phyloP scores from a whole-genome alignment of 1,284 basidiomycete genomes.

The Tilletia horrida region DNA sequence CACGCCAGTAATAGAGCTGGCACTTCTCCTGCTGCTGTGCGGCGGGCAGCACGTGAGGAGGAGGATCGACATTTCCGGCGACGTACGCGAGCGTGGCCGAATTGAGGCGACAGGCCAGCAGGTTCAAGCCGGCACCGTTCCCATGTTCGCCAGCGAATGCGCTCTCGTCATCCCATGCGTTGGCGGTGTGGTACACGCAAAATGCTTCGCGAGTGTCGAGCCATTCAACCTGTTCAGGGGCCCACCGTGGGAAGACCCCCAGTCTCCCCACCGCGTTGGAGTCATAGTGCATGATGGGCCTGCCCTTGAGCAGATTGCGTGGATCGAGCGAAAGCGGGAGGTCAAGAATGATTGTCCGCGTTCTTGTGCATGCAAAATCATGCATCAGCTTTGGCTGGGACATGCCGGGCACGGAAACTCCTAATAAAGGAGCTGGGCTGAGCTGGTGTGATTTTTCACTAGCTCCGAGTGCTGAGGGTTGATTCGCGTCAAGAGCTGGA shows the following conservation, averaged over 20 bases:
- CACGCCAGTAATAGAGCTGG: conserved; percentile 59
- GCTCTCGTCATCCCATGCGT: conserved; percentile 57
- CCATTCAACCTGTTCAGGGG: conserved; percentile 52
- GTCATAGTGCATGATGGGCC: conserved; percentile 59
- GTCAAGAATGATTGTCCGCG: conserved; percentile 58
- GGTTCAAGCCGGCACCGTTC: conserved; percentile 41
- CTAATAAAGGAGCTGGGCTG: conserved; percentile 8
- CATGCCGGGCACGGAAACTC: conserved; percentile 40
- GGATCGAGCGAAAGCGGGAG: conserved; percentile 59
- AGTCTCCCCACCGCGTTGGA: conserved; percentile 56
- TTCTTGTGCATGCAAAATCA: conserved; percentile 58
- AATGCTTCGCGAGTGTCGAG: conserved; percentile 57
- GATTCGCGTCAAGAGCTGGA: conserved; percentile 32
- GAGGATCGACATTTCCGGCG: conserved; percentile 57
- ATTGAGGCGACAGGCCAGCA: conserved; percentile 59
- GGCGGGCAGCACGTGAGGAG: conserved; percentile 46
- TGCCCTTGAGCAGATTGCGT: conserved; percentile 57
- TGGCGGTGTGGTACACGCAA: conserved; percentile 60
- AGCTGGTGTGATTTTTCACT: not conserved
- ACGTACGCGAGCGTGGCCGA: conserved; percentile 59
- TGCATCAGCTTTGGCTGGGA: conserved; percentile 59
- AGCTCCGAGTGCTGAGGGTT: too few species aligned
- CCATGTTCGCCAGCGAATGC: not conserved
- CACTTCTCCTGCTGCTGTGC: conserved; percentile 57
- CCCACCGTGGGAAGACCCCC: conserved; percentile 58